These are phyloP conservation scores for Rhizopus microsporus DNA, from an alignment of 371 early-diverging fungal species.

Conservation along the genomic window DNA sequence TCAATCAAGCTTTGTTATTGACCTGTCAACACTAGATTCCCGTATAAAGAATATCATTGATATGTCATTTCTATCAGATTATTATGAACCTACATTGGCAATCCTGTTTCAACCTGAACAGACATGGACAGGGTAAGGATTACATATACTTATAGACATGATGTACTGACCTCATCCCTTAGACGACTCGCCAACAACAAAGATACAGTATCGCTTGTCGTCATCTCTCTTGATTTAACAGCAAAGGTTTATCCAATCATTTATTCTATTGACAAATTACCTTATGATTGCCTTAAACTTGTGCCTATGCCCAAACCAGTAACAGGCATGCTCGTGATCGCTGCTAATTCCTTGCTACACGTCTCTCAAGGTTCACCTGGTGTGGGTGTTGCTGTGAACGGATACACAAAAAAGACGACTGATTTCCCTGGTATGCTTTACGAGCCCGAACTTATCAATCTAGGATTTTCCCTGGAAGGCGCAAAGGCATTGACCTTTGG, in stretches of 20 bases:
- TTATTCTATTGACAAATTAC: slow-evolving; percentile 75
- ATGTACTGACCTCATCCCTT: not conserved
- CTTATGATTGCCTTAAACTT: slow-evolving; percentile 77
- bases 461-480: slow-evolving; percentile 57
- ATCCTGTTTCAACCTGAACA: slow-evolving; percentile 82
- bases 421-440: slow-evolving; percentile 54
- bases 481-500: slow-evolving; percentile 55
- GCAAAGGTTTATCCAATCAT: slow-evolving; percentile 79
- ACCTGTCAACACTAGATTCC: slow-evolving; percentile 66
- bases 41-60: slow-evolving; percentile 84
- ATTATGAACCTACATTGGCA: slow-evolving; percentile 93
- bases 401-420: slow-evolving; percentile 54
- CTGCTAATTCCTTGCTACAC: slow-evolving; percentile 81
- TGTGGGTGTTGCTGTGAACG: slow-evolving; percentile 76
- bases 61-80: slow-evolving; percentile 87
- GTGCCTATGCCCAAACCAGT: slow-evolving; percentile 82
- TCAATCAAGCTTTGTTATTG: slow-evolving; percentile 80
- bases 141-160: not conserved
- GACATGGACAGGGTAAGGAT: slow-evolving; percentile 86
- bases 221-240: slow-evolving; percentile 84
- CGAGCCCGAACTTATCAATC: slow-evolving; percentile 26
- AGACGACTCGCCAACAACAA: slow-evolving; percentile 69
- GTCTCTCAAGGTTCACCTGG: slow-evolving; percentile 85
- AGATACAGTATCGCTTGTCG: slow-evolving; percentile 81
- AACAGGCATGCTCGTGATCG: slow-evolving; percentile 84